Evolutionary conservation across 169 alveolate genomes (phyloP).

Genomic region (Cyclospora cayetanensis): DNA sequence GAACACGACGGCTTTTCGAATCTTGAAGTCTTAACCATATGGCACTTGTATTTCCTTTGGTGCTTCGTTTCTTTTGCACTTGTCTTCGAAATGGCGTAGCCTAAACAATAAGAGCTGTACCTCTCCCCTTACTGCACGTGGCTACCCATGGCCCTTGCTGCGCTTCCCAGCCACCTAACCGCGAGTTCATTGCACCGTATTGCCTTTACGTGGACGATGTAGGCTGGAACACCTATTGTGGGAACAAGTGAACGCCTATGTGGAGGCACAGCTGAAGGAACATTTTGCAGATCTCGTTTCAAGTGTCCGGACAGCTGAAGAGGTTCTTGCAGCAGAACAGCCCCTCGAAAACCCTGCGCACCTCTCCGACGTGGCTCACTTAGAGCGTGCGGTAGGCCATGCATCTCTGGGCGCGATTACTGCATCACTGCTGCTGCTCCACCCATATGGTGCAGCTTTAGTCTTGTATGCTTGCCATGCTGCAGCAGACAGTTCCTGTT

Average conservation of each 20-base stretch:
- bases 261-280: conserved; percentile 34
- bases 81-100: background rate
- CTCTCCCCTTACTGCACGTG: too few relatives aligned
- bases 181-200: too few relatives aligned
- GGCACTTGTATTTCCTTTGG: background rate
- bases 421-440: background rate
- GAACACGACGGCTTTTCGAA: background rate
- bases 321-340: background rate
- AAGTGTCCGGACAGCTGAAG: background rate
- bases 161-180: too few relatives aligned
- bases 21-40: background rate
- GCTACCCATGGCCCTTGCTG: too few relatives aligned
- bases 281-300: background rate
- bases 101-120: too few relatives aligned
- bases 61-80: background rate
- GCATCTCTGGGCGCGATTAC: background rate
- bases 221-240: conserved; percentile 6
- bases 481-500: conserved; percentile 4
- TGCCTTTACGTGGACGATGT: background rate
- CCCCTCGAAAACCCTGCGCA: background rate
- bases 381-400: background rate
- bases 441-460: background rate
- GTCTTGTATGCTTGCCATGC: background rate
- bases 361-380: too few relatives aligned
- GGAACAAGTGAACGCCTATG: conserved; percentile 31